Evolutionary conservation across 345 rosid species (phyloP).

Genomic region (Euphorbia peplus): DNA sequence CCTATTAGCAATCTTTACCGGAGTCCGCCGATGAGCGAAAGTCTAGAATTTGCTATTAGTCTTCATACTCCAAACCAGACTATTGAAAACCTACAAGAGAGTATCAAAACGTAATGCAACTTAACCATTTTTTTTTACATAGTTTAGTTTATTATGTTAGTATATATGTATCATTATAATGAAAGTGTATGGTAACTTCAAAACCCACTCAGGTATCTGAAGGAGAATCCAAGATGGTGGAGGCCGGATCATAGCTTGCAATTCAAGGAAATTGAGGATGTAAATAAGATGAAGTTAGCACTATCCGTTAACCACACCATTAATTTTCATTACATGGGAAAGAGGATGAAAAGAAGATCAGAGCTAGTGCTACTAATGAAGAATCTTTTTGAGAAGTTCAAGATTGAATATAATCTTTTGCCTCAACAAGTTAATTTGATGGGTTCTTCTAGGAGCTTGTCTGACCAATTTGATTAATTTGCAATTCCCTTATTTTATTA

Average conservation of each 20-base stretch:
- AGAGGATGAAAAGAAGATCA: background rate
- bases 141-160: background rate
- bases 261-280: background rate
- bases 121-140: background rate
- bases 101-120: slow-evolving; percentile 11
- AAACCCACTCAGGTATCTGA: background rate
- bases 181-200: background rate
- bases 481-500: too few species aligned
- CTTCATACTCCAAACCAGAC: slow-evolving; percentile 18
- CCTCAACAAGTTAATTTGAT: slow-evolving; percentile 8
- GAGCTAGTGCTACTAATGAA: slow-evolving; percentile 10
- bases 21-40: slow-evolving; percentile 24
- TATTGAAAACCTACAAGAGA: slow-evolving; percentile 8
- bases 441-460: too few species aligned
- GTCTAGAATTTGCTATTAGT: slow-evolving; percentile 15
- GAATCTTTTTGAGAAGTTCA: slow-evolving; percentile 40
- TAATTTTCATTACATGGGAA: background rate
- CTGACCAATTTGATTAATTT: too few species aligned
- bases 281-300: background rate
- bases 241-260: background rate
- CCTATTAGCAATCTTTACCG: slow-evolving; percentile 29
- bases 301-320: background rate
- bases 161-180: background rate
- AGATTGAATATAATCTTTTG: slow-evolving; percentile 1
- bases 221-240: background rate